A percentile compares a stretch with the other conserved stretches of the same genome.
Conservation (phyloP, 2,329 filamentous ascomycete species). For the Hortaea sp. region DNA sequence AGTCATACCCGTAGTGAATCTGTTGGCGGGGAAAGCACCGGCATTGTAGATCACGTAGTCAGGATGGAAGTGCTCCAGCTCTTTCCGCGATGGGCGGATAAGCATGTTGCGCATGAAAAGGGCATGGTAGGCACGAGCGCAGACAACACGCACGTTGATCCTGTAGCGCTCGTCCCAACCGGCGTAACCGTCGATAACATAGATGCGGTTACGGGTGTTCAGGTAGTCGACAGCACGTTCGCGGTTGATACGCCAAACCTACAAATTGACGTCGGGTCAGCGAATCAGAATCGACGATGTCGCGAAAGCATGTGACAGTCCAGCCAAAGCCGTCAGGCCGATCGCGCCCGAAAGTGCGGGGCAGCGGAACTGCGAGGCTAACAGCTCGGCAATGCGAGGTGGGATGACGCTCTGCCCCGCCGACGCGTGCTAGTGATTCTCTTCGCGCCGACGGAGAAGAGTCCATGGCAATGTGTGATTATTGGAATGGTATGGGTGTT, state of each 20-base stretch:
- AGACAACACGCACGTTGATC: slow-evolving; percentile 94
- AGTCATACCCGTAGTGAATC: slow-evolving; percentile 97
- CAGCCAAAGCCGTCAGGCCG: slow-evolving; percentile 1
- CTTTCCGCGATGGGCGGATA: slow-evolving; percentile 81
- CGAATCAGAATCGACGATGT: slow-evolving; percentile 11
- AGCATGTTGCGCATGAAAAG: slow-evolving; percentile 99
- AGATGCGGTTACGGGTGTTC: slow-evolving; percentile 97
- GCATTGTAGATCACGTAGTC: slow-evolving; percentile 99
- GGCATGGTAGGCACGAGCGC: slow-evolving; percentile 97
- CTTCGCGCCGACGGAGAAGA: not conserved
- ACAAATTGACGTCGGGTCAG: not conserved
- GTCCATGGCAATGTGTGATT: not conserved
- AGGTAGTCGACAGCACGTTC: slow-evolving; percentile 98
- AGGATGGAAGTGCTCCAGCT: slow-evolving; percentile 95
- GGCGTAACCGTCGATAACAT: slow-evolving; percentile 93
- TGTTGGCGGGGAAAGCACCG: slow-evolving; percentile 95
- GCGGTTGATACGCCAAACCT: slow-evolving; percentile 99
- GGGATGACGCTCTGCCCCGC: slow-evolving; percentile 6
- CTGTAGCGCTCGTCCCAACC: slow-evolving; percentile 98
- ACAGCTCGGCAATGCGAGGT: slow-evolving; percentile 3
- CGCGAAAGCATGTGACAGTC: slow-evolving; percentile 8
- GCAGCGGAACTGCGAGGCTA: not conserved
- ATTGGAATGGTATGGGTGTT: too few species aligned
- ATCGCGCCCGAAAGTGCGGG: slow-evolving; percentile 5
- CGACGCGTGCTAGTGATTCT: not conserved